These are phyloP conservation scores for Plectosphaerella sp. DNA, from an alignment of 2,329 filamentous ascomycete genomes.

Conservation along the genomic window DNA sequence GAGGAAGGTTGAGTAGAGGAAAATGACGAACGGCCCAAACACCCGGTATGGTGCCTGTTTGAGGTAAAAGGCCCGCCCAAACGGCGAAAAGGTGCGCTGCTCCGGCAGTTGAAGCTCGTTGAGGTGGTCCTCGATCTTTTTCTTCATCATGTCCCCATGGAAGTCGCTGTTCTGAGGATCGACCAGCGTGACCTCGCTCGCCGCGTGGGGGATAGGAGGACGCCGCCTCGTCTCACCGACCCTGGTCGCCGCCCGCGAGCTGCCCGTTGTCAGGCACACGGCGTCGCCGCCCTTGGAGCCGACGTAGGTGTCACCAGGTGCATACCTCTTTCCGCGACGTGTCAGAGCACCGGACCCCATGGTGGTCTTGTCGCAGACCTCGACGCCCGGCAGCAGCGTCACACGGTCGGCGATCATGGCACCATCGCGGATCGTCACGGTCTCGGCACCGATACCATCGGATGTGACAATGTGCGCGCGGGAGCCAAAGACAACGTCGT, in stretches of 20 bases:
- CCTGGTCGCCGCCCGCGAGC: not conserved
- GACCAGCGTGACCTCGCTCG: conserved; percentile 19
- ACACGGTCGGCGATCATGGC: conserved; percentile 56
- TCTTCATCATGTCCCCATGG: not conserved
- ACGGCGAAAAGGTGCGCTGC: conserved; percentile 29
- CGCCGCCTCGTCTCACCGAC: conserved; percentile 3
- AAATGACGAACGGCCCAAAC: conserved; percentile 40
- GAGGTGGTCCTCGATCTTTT: not conserved
- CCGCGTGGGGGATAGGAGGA: conserved; percentile 15
- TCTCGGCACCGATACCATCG: conserved; percentile 43
- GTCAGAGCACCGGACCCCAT: conserved; percentile 52
- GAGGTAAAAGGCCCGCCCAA: conserved; percentile 52
- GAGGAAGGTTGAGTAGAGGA: conserved; percentile 42
- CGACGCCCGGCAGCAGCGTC: conserved; percentile 44
- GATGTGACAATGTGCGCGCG: conserved; percentile 49
- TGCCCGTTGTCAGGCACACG: conserved; percentile 29
- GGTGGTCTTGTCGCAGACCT: conserved; percentile 41
- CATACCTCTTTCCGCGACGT: conserved; percentile 37
- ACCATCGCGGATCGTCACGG: conserved; percentile 39
- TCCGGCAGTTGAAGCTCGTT: not conserved
- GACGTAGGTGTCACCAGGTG: conserved; percentile 41
- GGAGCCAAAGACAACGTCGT: conserved; percentile 57
- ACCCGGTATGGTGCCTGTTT: conserved; percentile 45
- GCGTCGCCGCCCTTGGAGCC: conserved; percentile 48
- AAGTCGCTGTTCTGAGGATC: not conserved